Base-by-base conservation (phyloP, 2,329 filamentous ascomycete genomes). In the Parafenestella ontariensis region DNA sequence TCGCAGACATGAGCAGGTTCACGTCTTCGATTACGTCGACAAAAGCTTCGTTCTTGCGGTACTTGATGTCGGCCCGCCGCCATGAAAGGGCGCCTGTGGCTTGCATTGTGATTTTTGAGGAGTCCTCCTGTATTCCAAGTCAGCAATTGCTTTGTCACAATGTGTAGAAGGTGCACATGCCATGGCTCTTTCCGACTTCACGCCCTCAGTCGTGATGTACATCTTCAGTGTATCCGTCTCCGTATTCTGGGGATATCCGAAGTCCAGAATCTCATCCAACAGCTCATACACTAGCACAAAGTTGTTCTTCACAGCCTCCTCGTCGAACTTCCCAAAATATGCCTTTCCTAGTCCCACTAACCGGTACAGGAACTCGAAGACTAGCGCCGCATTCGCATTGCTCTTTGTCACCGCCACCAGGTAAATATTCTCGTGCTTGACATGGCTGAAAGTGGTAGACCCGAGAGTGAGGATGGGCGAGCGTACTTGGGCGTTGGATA, bases 281-380 rank as follows among this genome's bases (percentile, higher is more conserved):
- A 99, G 85, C 83, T 99, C 95, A 78, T 99, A 99, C 34, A 99
- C 92, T 64, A 99, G 83, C 62, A 99, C 95, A 80, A 99, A 99
- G 82, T 99, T 99, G 81, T 97, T 98, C 88, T 99, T 99, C 68
- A 99, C 94, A 52, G 95, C 93, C 80, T 99, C 95, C 83, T 99
- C 95, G 73, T 99, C 95, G 73, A 99, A 96, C 79, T 98, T 98
- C 74, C 91, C 94, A 83, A 99, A 99, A 79, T 99, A 99, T 53
- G 92, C 91, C 79, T 91, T 92, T 37, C 95, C 95, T 62, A 99
- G 82, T 72, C 89, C 86, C 63, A 97, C 91, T 71, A 99, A 81
- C 67, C 93, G 87, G 81, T 98, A 98, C 58, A 99, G 82, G 74
- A 99, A 99, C 81, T 99, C 95, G 73, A 99, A 99, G 21, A 99